Percentiles rank a stretch among this genome's conserved stretches.
phyloP scores from a whole-genome alignment of 306 rosid genomes.

The Gillenia trifoliata region DNA sequence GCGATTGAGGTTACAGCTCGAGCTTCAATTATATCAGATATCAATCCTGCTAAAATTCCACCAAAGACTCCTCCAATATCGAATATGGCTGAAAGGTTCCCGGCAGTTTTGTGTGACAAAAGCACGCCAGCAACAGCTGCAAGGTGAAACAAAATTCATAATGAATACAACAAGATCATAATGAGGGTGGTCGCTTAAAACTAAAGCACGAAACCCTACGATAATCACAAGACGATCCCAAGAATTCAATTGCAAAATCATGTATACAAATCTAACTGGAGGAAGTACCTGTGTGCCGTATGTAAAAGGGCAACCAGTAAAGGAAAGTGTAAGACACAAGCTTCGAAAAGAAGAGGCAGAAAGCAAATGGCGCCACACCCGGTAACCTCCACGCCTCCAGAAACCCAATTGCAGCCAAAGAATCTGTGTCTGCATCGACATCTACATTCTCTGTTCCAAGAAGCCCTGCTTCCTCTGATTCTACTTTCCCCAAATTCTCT shows the following conservation, averaged over 20 bases:
- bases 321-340: constrained; percentile 89
- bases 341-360: constrained; percentile 92
- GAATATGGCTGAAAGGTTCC: constrained; percentile 79
- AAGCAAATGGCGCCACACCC: constrained; percentile 76
- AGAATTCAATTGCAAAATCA: neutral
- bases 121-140: constrained; percentile 81
- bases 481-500: constrained; percentile 35
- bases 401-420: constrained; percentile 81
- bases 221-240: neutral
- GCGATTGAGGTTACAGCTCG: constrained; percentile 71
- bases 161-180: constrained; percentile 1
- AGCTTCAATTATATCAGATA: constrained; percentile 86
- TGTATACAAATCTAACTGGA: neutral
- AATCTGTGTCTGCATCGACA: neutral
- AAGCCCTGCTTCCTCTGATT: constrained; percentile 66
- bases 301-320: constrained; percentile 92
- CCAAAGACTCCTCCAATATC: constrained; percentile 89
- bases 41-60: constrained; percentile 74
- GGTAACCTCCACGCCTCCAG: constrained; percentile 91
- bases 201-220: neutral
- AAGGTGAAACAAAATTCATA: constrained; percentile 10
- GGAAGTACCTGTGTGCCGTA: constrained; percentile 60
- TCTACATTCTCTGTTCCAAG: constrained; percentile 36
- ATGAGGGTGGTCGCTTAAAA: neutral
- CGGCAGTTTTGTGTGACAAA: constrained; percentile 75